Evolutionary conservation across 1,284 basidiomycete genomes (phyloP).

Genomic region (Apiotrichum gamsii): DNA sequence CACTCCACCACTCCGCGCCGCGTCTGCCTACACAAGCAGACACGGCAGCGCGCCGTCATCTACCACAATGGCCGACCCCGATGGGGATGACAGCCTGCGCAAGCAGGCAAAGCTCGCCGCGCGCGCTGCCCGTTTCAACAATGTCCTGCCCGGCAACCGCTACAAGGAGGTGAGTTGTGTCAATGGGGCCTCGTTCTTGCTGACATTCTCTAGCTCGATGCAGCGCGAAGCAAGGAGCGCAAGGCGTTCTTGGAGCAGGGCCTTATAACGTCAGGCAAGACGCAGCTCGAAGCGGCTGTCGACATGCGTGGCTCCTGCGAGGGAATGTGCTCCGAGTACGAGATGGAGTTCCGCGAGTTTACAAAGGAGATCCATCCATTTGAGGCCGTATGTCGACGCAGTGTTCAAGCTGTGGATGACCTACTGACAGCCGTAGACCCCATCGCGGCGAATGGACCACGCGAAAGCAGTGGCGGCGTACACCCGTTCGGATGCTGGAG

Average conservation of each 20-base stretch:
- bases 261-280: constrained; percentile 79
- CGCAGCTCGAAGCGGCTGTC: constrained; percentile 77
- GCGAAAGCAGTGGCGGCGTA: constrained; percentile 87
- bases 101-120: constrained; percentile 30
- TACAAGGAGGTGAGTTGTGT: constrained; percentile 40
- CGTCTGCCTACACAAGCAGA: constrained; percentile 8
- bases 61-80: constrained; percentile 19
- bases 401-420: too few species aligned
- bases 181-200: neutral
- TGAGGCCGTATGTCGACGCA: constrained; percentile 66
- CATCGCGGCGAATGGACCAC: constrained; percentile 67
- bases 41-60: constrained; percentile 1
- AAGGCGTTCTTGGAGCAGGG: constrained; percentile 73
- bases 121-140: constrained; percentile 43
- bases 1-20: constrained; percentile 1
- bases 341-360: constrained; percentile 81
- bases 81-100: constrained; percentile 30
- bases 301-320: constrained; percentile 83
- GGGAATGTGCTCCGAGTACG: constrained; percentile 92
- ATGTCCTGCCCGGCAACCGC: constrained; percentile 40
- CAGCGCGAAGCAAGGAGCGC: constrained; percentile 62
- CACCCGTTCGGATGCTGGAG: constrained; percentile 77
- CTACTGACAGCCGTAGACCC: constrained; percentile 23
- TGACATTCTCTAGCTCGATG: constrained; percentile 48
- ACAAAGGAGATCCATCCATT: constrained; percentile 82